These are phyloP conservation scores for Phlyctochytrium bullatum DNA, from an alignment of 192 early-diverging fungal species.

Conservation along the genomic window DNA sequence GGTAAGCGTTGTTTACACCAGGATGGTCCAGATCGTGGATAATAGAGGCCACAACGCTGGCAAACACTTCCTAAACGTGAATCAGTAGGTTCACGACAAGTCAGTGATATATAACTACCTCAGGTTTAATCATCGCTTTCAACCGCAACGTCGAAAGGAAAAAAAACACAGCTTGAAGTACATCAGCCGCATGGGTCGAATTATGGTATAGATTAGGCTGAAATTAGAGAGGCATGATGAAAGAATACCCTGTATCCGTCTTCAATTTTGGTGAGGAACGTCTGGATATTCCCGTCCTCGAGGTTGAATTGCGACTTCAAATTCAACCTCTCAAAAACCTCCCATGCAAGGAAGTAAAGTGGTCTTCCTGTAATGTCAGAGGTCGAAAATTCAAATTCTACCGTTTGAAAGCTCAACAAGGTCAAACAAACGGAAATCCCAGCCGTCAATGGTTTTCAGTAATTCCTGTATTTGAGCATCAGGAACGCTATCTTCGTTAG, in stretches of 20 bases:
- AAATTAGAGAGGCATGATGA: conserved; percentile 1
- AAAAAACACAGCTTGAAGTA: conserved; percentile 47
- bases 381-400: background rate
- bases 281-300: conserved; percentile 22
- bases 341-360: conserved; percentile 26
- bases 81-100: background rate
- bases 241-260: conserved; percentile 27
- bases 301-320: conserved; percentile 29
- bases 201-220: conserved; percentile 47
- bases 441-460: conserved; percentile 26
- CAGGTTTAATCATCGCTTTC: conserved; percentile 14
- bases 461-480: conserved; percentile 19
- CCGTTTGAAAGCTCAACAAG: conserved; percentile 21
- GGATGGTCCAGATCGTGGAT: conserved; percentile 53
- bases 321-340: conserved; percentile 21
- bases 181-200: conserved; percentile 51
- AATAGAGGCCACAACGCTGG: conserved; percentile 34
- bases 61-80: conserved; percentile 26
- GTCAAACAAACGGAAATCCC: conserved; percentile 45
- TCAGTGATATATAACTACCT: conserved; percentile 24
- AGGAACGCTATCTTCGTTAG: too few species aligned
- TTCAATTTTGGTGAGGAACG: conserved; percentile 36
- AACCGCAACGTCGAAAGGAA: conserved; percentile 30
- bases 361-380: conserved; percentile 31
- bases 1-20: conserved; percentile 48